Percentiles rank a stretch among this genome's conserved stretches.
These are phyloP conservation scores for Tetramitus jugosus DNA, from an alignment of 208 protist genomes.

Conservation along the genomic window DNA sequence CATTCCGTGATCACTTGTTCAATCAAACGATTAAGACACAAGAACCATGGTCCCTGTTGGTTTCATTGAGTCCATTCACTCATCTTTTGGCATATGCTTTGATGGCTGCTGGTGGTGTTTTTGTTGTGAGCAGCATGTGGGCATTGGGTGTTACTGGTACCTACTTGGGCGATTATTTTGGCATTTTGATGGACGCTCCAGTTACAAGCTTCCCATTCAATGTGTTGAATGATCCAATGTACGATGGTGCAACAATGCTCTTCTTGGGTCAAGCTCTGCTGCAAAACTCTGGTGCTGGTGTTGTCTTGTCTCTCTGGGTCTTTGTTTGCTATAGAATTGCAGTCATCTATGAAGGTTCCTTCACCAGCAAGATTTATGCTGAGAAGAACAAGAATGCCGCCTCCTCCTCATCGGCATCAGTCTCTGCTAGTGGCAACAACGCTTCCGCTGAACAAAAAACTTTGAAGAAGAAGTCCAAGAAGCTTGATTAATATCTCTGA, in stretches of 20 bases:
- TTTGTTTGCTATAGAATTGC: conserved; percentile 70
- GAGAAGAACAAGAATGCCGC: conserved; percentile 26
- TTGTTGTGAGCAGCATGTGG: conserved; percentile 59
- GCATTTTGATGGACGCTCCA: conserved; percentile 66
- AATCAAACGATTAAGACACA: conserved; percentile 48
- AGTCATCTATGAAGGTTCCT: conserved; percentile 67
- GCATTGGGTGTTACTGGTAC: conserved; percentile 77
- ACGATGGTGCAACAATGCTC: conserved; percentile 70
- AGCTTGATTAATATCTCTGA: neutral
- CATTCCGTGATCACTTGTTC: conserved; percentile 63
- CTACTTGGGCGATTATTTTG: conserved; percentile 86
- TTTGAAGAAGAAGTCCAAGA: neutral
- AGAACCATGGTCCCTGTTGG: conserved; percentile 32
- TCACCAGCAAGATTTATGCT: conserved; percentile 74
- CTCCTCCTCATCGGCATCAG: conserved; percentile 4
- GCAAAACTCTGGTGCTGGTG: conserved; percentile 57
- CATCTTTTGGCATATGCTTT: conserved; percentile 42
- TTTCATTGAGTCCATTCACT: neutral
- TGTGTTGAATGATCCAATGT: conserved; percentile 80
- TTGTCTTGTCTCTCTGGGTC: conserved; percentile 55
- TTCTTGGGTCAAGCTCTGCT: conserved; percentile 64
- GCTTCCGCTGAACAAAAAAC: too few species aligned
- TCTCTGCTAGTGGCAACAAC: too few species aligned
- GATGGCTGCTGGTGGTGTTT: conserved; percentile 45
- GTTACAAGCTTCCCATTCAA: conserved; percentile 83